phyloP scores from a whole-genome alignment of 1,284 basidiomycete genomes.

The Ceratobasidium sp. region DNA sequence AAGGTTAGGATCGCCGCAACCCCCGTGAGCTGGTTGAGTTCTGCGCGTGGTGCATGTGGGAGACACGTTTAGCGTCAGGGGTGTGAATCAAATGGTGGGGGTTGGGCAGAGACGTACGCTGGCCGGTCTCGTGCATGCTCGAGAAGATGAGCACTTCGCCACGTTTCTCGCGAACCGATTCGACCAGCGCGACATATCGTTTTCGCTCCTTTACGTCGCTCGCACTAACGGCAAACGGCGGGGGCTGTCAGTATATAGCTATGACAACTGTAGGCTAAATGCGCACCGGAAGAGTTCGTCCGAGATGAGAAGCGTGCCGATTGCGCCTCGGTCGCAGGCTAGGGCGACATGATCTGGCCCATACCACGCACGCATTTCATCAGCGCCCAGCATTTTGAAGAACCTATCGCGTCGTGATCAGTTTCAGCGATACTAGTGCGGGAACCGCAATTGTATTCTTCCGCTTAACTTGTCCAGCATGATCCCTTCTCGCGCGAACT shows the following conservation, averaged over 20 bases:
- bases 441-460: conserved; percentile 6
- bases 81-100: conserved; percentile 22
- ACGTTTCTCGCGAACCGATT: conserved; percentile 87
- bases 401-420: conserved; percentile 66
- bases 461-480: conserved; percentile 80
- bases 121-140: conserved; percentile 98
- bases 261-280: not conserved
- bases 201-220: conserved; percentile 80
- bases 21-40: conserved; percentile 94
- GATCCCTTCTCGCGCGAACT: conserved; percentile 94
- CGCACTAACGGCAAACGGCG: conserved; percentile 66
- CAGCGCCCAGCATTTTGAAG: conserved; percentile 94
- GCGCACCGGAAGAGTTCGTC: conserved; percentile 90
- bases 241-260: not conserved
- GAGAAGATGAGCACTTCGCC: conserved; percentile 97
- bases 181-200: conserved; percentile 89
- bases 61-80: conserved; percentile 28
- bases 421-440: conserved; percentile 18
- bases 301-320: conserved; percentile 94
- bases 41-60: conserved; percentile 57
- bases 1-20: conserved; percentile 97
- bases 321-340: conserved; percentile 91
- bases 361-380: conserved; percentile 98
- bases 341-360: conserved; percentile 93
- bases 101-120: conserved; percentile 69